phyloP scores from a whole-genome alignment of 164 flowering plant species.

The Aristolochia fimbriata region DNA sequence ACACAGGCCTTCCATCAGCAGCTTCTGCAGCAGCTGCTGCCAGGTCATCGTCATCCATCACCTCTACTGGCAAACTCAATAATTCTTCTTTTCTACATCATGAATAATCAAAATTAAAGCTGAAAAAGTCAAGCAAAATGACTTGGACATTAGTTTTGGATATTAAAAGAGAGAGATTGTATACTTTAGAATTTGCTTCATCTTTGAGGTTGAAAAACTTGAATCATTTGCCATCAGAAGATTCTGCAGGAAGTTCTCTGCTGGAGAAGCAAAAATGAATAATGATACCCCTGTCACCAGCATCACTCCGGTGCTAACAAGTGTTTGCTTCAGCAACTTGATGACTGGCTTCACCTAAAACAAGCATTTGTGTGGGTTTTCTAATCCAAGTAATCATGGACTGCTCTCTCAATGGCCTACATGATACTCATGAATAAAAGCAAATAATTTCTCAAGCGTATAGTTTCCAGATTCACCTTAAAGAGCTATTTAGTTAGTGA shows the following conservation, averaged over 20 bases:
- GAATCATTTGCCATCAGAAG: slow-evolving; percentile 23
- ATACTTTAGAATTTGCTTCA: slow-evolving; percentile 11
- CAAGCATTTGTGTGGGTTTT: slow-evolving; percentile 2
- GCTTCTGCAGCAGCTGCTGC: slow-evolving; percentile 97
- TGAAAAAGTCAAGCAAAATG: no score
- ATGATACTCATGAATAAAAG: no score
- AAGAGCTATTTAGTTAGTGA: no score
- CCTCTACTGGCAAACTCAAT: slow-evolving; percentile 61
- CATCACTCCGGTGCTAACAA: slow-evolving; percentile 77
- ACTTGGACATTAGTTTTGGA: no score
- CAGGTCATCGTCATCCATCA: slow-evolving; percentile 68
- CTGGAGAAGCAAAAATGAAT: slow-evolving; percentile 72
- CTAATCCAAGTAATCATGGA: neutral
- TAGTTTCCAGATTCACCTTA: no score
- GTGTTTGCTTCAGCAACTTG: slow-evolving; percentile 84
- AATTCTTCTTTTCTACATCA: slow-evolving; percentile 63
- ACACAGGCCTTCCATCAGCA: slow-evolving; percentile 96
- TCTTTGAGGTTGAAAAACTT: slow-evolving; percentile 26
- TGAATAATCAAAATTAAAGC: neutral
- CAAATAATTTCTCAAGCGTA: no score
- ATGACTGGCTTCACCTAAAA: slow-evolving; percentile 84
- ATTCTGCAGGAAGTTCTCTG: slow-evolving; percentile 48
- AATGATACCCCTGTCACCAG: slow-evolving; percentile 60
- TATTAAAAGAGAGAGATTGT: no score
- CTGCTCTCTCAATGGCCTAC: neutral